Conservation (phyloP, 1,284 basidiomycete species). For the Cutaneotrichosporon cavernicola region DNA sequence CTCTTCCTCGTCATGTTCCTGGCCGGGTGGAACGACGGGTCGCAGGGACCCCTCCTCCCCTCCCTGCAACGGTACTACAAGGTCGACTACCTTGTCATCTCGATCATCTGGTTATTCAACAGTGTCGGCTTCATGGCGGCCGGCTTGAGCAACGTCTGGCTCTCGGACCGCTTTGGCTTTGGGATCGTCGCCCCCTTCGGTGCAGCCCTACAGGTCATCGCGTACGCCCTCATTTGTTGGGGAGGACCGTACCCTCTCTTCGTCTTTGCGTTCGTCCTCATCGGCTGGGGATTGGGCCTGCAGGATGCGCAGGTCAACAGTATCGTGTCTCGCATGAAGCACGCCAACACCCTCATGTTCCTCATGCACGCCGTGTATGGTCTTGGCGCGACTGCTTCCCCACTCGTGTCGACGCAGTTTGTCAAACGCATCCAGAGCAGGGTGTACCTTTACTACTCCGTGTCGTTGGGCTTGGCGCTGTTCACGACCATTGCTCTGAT, state of each 20-base stretch:
- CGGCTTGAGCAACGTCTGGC: slow-evolving; percentile 57
- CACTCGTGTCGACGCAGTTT: slow-evolving; percentile 69
- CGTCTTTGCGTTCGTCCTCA: slow-evolving; percentile 61
- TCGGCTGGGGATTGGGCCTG: slow-evolving; percentile 63
- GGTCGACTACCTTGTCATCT: slow-evolving; percentile 53
- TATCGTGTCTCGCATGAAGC: slow-evolving; percentile 34
- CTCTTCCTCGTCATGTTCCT: slow-evolving; percentile 50
- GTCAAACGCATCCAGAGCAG: slow-evolving; percentile 56
- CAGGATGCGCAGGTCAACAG: slow-evolving; percentile 54
- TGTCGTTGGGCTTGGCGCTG: slow-evolving; percentile 61
- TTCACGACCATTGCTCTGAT: slow-evolving; percentile 57
- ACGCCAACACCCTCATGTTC: slow-evolving; percentile 60
- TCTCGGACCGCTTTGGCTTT: slow-evolving; percentile 60
- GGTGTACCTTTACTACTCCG: slow-evolving; percentile 63
- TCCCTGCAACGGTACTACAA: slow-evolving; percentile 59
- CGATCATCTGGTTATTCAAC: slow-evolving; percentile 61
- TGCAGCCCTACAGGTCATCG: slow-evolving; percentile 51
- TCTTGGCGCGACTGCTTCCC: slow-evolving; percentile 65
- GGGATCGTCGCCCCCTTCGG: slow-evolving; percentile 55
- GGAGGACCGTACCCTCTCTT: slow-evolving; percentile 68
- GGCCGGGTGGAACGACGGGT: slow-evolving; percentile 64
- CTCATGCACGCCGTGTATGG: slow-evolving; percentile 64
- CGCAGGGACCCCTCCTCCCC: slow-evolving; percentile 63
- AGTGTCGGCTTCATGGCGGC: slow-evolving; percentile 60
- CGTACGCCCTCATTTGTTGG: slow-evolving; percentile 60